Evolutionary conservation across 1,139 yeast species (phyloP).

Genomic region (Pichia sp.): DNA sequence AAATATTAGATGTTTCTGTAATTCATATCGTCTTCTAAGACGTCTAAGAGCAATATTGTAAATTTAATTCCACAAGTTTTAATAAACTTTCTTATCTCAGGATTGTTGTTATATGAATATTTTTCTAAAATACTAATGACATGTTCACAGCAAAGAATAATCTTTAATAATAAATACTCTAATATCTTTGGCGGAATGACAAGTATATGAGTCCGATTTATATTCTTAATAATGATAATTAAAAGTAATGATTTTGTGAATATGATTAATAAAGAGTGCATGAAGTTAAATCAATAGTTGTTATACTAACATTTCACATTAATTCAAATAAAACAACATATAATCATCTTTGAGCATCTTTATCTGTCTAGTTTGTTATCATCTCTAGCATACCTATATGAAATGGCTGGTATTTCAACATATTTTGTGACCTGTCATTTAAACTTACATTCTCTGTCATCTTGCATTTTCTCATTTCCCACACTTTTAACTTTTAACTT

Average conservation of each 20-base stretch:
- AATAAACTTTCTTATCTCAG: not conserved
- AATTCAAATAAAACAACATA: not conserved
- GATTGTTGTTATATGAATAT: not conserved
- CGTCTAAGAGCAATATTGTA: not conserved
- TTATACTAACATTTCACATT: too few relatives aligned
- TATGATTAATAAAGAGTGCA: not conserved
- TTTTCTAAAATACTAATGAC: too few relatives aligned
- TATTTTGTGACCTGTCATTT: not conserved
- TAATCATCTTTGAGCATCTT: not conserved
- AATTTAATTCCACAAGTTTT: not conserved
- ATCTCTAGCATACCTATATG: not conserved
- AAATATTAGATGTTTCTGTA: constrained; percentile 6
- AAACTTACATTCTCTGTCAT: not conserved
- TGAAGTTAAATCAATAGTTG: not conserved
- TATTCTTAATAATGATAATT: too few relatives aligned
- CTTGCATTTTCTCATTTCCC: not conserved
- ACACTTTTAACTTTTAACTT: not conserved
- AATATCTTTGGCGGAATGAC: too few relatives aligned
- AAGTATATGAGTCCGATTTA: not conserved
- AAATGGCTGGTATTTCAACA: not conserved
- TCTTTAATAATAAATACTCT: too few relatives aligned
- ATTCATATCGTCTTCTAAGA: not conserved
- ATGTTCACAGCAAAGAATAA: not conserved
- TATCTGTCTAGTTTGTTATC: too few relatives aligned
- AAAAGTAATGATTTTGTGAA: not conserved